These are phyloP conservation scores for Didymosphaeria variabile DNA, from an alignment of 2,329 filamentous ascomycete species.

Conservation along the genomic window DNA sequence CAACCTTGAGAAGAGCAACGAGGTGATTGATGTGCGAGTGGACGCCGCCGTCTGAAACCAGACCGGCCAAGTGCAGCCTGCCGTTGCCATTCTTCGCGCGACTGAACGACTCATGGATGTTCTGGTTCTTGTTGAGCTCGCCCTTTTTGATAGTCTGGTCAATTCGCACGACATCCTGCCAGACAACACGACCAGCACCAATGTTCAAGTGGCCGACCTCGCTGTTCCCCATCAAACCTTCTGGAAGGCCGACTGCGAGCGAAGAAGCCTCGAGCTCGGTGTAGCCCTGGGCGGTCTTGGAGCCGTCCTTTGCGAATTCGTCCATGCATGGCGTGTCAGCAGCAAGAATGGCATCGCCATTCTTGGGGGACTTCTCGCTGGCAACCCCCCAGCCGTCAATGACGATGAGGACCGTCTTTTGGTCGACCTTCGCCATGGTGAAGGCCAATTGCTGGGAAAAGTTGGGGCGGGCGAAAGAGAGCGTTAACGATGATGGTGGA, in stretches of 20 bases:
- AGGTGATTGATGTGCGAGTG: conserved; percentile 97
- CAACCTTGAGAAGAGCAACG: conserved; percentile 84
- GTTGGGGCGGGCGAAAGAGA: conserved; percentile 10
- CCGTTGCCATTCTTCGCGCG: conserved; percentile 87
- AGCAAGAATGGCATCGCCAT: conserved; percentile 94
- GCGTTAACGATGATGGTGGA: conserved; percentile 10
- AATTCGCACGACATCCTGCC: conserved; percentile 95
- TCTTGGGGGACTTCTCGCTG: conserved; percentile 77
- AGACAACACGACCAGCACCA: conserved; percentile 94
- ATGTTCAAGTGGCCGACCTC: conserved; percentile 99
- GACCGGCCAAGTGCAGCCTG: conserved; percentile 87
- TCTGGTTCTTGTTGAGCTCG: conserved; percentile 77
- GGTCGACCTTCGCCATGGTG: conserved; percentile 72
- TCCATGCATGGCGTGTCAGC: conserved; percentile 97
- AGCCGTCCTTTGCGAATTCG: conserved; percentile 72
- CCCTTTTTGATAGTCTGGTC: conserved; percentile 90
- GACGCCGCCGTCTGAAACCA: conserved; percentile 95
- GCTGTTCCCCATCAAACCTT: conserved; percentile 98
- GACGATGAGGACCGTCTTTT: conserved; percentile 82
- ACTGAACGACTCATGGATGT: conserved; percentile 80
- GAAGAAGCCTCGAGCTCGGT: conserved; percentile 96
- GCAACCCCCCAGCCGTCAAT: conserved; percentile 99
- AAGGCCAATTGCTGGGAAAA: conserved; percentile 26
- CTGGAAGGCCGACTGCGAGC: conserved; percentile 91
- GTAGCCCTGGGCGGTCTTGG: conserved; percentile 82